A percentile compares a stretch with the other conserved stretches of the same genome.
Evolutionary conservation across 495 filamentous ascomycete genomes (phyloP).

Genomic region (Penicillium dipodomyicola): DNA sequence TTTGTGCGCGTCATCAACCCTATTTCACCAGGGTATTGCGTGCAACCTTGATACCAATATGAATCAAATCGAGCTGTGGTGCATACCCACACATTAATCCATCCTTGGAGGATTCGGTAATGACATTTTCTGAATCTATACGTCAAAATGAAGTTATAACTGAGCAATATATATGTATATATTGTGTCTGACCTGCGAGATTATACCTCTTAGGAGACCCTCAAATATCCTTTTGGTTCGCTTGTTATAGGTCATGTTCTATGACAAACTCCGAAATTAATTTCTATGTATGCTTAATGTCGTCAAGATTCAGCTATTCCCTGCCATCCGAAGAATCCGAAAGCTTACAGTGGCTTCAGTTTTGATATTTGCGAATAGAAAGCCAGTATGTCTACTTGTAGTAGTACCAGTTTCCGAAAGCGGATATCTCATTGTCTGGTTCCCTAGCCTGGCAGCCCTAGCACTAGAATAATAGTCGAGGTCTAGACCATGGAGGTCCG

Average conservation of each 20-base stretch:
- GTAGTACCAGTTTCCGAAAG: slow-evolving; percentile 17
- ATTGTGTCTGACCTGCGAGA: not conserved
- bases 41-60: slow-evolving; percentile 3
- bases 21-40: not conserved
- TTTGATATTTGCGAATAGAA: slow-evolving; percentile 1
- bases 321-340: slow-evolving; percentile 14
- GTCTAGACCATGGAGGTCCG: slow-evolving; percentile 15
- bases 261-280: not conserved
- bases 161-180: not conserved
- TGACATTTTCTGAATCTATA: not conserved
- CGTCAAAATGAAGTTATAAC: not conserved
- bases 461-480: slow-evolving; percentile 11
- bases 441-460: slow-evolving; percentile 15
- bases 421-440: slow-evolving; percentile 7
- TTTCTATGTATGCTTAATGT: slow-evolving; percentile 2
- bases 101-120: not conserved
- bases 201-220: not conserved
- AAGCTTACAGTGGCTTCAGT: slow-evolving; percentile 10
- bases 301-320: slow-evolving; percentile 3
- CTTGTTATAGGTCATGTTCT: not conserved
- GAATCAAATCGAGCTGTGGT: not conserved
- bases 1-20: slow-evolving; percentile 33
- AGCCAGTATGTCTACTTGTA: not conserved
- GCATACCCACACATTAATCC: not conserved
- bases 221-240: not conserved